A percentile compares a stretch with the other conserved stretches of the same genome.
Evolutionary conservation across 1,284 basidiomycete genomes (phyloP).

Genomic region (Heterobasidion parviporum): DNA sequence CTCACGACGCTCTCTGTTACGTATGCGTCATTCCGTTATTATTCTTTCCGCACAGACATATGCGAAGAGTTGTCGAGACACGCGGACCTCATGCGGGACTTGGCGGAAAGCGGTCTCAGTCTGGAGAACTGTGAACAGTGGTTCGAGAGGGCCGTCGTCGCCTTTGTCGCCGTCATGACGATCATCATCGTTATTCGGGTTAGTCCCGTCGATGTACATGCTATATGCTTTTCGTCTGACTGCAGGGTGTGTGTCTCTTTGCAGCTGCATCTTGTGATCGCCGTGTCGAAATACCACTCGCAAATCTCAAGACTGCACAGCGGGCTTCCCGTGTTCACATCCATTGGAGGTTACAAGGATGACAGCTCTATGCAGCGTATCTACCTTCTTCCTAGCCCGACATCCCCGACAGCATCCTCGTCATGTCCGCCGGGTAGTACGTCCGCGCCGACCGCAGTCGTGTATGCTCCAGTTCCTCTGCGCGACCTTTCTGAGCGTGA

Average conservation of each 20-base stretch:
- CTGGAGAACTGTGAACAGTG: conserved; percentile 73
- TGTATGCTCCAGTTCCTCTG: conserved; percentile 65
- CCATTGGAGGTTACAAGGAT: conserved; percentile 19
- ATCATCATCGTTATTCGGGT: conserved; percentile 60
- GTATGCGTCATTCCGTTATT: conserved; percentile 47
- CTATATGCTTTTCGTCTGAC: not conserved
- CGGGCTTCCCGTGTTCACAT: conserved; percentile 13
- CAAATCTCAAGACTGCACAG: conserved; percentile 34
- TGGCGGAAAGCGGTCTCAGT: conserved; percentile 62
- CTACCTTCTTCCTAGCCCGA: conserved; percentile 41
- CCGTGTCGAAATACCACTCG: conserved; percentile 56
- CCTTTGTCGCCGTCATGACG: conserved; percentile 46
- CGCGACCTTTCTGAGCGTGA: conserved; percentile 40
- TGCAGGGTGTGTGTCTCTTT: not conserved
- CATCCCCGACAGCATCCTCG: conserved; percentile 11
- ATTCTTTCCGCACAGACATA: conserved; percentile 45
- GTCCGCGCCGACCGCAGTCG: conserved; percentile 25
- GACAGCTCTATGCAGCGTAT: conserved; percentile 38
- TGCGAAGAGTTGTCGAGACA: conserved; percentile 70
- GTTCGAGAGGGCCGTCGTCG: conserved; percentile 59
- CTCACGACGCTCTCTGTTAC: conserved; percentile 45
- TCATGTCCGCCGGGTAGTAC: conserved; percentile 2
- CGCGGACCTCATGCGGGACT: conserved; percentile 62
- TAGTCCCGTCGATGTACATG: conserved; percentile 17
- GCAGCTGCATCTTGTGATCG: conserved; percentile 66